Evolutionary conservation across 2,329 filamentous ascomycete genomes (phyloP), one percentile per base, ranked within the genome.

Genomic region (Escovopsis sp.): DNA sequence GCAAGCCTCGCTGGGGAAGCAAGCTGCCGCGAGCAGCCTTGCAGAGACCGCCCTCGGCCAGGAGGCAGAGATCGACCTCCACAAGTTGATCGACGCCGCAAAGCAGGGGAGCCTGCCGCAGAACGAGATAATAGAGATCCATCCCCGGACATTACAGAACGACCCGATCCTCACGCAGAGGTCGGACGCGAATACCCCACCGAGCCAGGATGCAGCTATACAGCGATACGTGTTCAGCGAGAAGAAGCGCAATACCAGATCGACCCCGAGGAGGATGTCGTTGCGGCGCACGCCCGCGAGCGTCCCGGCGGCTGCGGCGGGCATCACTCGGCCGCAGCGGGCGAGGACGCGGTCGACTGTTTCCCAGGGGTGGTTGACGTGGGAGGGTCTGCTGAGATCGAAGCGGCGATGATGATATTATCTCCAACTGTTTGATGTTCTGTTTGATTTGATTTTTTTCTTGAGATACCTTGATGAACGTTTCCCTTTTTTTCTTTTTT

Each of bases 131-230:
- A 45, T 67, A 10, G 64, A 67, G 46, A 54, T 67, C 18, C 64
- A 67, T 38, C 62, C 63, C 0, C 52, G 55, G n/a, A 66, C 64
- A 8, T 49, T 55, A 4, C 59, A 57, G 41, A 58, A 65, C 19
- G 64, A 67, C 28, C 61, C 61, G 0, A 55, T 66, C 12, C 36
- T 67, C 12, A 51, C 53, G 32, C 51, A 50, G 1, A 51, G 52
- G 19, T 55, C 47, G 33, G 52, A 56, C 15, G 43, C 48, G 1
- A 53, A 50, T 10, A 42, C 59, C 28, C 64, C 64, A 7, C 64
- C 64, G 5, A 67, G 64, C 34, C 64, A 67, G 45, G 60, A 67
- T 33, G 51, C 49, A 4, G 49, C 46, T 6, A 54, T 64, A 9
- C 54, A 60, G 47, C 55, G 46, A 15, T 54, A 56, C 33, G 49